Conservation (phyloP, 257 asterid genomes). For the Eustoma russellianum region DNA sequence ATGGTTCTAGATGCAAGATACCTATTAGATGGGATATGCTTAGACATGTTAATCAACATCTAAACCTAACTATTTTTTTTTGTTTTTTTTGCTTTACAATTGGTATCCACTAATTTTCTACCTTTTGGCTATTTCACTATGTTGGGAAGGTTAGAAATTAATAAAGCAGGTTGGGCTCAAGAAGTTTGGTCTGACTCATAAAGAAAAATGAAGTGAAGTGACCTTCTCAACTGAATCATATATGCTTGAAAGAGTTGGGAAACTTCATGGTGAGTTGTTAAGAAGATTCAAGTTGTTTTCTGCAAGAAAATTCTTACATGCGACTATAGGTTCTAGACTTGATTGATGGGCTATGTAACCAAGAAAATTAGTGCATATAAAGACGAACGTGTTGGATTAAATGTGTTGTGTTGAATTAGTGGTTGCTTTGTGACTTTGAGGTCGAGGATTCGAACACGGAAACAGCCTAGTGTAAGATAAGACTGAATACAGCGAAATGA, state of each 20-base stretch:
- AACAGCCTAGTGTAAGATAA: too few species aligned
- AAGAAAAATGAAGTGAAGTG: constrained; percentile 20
- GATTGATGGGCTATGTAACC: constrained; percentile 11
- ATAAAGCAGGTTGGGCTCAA: constrained; percentile 22
- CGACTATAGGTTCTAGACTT: too few species aligned
- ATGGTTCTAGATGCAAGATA: constrained; percentile 15
- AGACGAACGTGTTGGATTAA: constrained; percentile 11
- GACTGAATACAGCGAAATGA: too few species aligned
- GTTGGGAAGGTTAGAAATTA: constrained; percentile 14
- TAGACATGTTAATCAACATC: constrained; percentile 12
- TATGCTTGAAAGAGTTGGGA: constrained; percentile 17
- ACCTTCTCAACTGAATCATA: constrained; percentile 15
- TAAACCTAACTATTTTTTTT: constrained; percentile 19
- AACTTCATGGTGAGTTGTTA: constrained; percentile 24
- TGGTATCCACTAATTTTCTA: constrained; percentile 24
- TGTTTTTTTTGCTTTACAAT: constrained; percentile 15
- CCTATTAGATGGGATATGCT: constrained; percentile 22
- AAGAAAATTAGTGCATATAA: constrained; percentile 13
- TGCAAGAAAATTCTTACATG: neutral
- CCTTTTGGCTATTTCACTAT: constrained; percentile 6
- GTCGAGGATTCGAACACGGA: too few species aligned
- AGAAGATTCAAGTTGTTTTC: constrained; percentile 14
- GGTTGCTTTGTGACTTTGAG: too few species aligned
- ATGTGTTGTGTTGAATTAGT: too few species aligned
- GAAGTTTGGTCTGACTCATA: constrained; percentile 42